These are phyloP conservation scores for Ustilago trichophora DNA, from an alignment of 1,284 basidiomycete species.

Conservation along the genomic window DNA sequence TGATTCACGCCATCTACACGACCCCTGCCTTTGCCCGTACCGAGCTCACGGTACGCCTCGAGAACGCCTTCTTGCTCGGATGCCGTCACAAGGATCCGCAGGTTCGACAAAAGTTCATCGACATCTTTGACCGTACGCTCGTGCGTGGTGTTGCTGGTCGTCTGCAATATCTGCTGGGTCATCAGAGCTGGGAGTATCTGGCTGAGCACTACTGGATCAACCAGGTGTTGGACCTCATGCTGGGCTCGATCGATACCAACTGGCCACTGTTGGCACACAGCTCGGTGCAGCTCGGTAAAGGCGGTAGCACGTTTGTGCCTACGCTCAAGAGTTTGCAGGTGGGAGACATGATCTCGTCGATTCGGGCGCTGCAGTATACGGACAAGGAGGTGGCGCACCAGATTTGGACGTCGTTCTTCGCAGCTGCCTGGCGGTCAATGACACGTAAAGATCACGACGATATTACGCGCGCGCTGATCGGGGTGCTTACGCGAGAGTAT, in stretches of 20 bases:
- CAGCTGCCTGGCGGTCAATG: constrained; percentile 86
- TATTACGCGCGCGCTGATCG: constrained; percentile 87
- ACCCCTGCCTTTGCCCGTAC: constrained; percentile 85
- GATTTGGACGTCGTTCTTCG: constrained; percentile 89
- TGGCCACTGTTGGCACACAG: constrained; percentile 43
- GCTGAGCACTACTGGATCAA: constrained; percentile 95
- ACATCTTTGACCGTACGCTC: constrained; percentile 88
- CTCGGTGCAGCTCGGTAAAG: constrained; percentile 27
- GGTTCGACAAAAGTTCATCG: constrained; percentile 86
- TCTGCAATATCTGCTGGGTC: constrained; percentile 87
- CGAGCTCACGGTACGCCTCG: constrained; percentile 91
- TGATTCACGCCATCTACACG: constrained; percentile 94
- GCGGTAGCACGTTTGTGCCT: constrained; percentile 46
- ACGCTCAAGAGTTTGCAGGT: constrained; percentile 40
- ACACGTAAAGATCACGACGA: constrained; percentile 87
- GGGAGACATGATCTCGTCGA: constrained; percentile 69
- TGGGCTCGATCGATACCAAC: constrained; percentile 71
- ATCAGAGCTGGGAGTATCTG: constrained; percentile 94
- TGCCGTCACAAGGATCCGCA: constrained; percentile 83
- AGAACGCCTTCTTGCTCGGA: constrained; percentile 91
- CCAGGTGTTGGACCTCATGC: constrained; percentile 86
- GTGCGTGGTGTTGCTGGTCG: constrained; percentile 83
- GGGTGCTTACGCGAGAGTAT: constrained; percentile 90
- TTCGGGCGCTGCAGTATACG: constrained; percentile 84
- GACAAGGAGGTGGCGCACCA: constrained; percentile 81